phyloP scores from a whole-genome alignment of 2,329 filamentous ascomycete genomes.

The Xylaria sp. region DNA sequence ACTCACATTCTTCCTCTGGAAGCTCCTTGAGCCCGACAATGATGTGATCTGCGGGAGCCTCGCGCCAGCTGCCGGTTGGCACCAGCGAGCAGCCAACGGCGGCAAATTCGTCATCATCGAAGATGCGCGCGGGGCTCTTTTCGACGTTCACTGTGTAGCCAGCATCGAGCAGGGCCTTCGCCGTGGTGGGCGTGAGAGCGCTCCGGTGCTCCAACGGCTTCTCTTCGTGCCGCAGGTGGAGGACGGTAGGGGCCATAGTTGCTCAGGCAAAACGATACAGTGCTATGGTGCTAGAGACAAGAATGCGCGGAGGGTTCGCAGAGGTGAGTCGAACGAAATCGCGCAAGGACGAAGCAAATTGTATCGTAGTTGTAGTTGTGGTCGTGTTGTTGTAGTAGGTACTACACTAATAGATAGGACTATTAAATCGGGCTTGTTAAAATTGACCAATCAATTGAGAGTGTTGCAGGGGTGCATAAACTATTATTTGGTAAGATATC shows the following conservation, averaged over 20 bases:
- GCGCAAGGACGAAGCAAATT: neutral
- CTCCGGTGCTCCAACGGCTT: slow-evolving; percentile 69
- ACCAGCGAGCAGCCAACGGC: slow-evolving; percentile 73
- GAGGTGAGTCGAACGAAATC: neutral
- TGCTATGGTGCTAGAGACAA: neutral
- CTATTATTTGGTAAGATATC: too few species aligned
- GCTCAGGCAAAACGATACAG: neutral
- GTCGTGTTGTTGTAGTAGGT: neutral
- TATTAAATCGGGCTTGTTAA: too few species aligned
- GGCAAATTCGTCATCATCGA: slow-evolving; percentile 70
- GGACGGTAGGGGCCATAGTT: slow-evolving; percentile 51
- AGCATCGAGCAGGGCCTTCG: slow-evolving; percentile 72
- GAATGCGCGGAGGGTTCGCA: neutral
- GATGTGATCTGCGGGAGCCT: slow-evolving; percentile 74
- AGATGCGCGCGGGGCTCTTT: slow-evolving; percentile 74
- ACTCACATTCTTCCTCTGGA: slow-evolving; percentile 72
- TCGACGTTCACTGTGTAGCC: slow-evolving; percentile 77
- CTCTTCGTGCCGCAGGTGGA: slow-evolving; percentile 69
- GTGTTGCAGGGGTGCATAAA: too few species aligned
- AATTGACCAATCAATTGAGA: too few species aligned
- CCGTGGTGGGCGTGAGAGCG: slow-evolving; percentile 52
- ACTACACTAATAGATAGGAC: neutral
- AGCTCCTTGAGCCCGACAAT: slow-evolving; percentile 84
- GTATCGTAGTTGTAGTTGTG: neutral
- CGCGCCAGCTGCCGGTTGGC: slow-evolving; percentile 73